Evolutionary conservation across 257 asterid species (phyloP), one percentile per base, ranked within the genome.

Genomic region (Nicotiana otophora): DNA sequence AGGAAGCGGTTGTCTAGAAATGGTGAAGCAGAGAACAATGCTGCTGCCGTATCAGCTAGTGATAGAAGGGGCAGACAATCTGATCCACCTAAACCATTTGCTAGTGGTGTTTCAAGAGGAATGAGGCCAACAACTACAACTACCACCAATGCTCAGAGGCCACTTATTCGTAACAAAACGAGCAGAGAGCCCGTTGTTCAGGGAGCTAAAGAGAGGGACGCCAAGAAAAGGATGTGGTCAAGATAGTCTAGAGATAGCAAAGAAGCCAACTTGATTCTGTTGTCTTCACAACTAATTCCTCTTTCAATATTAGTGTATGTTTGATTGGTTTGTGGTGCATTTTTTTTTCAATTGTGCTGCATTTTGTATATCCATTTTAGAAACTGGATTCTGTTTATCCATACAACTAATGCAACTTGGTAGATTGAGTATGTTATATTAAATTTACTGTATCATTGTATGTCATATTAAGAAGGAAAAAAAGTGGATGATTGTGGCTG

Each of bases 171-270:
- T 48, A 87, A 19, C 85, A 92, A 91, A 76, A 82, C 85, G 0
- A 92, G 87, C 86, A 85, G 97, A 82, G 97, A 94, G 79, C 85
- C 92, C 3, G 90, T 89, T 26, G 90, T 89, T 26, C 93, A 70
- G 39, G 98, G 86, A 80, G 82, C 91, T 74, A 96, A 93, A 69
- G 98, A 94, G 86, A 89, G 91, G 86, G 98, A 94, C 11, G 86
- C 84, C 90, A 94, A 94, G 92, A 96, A 92, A 88, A 93, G 98
- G 86, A 83, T 91, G 84, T 96, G 99, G 98, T 82, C 93, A 70
- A 93, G 98, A 78, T 93, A 84, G 88, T 63, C 70, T 76, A 23
- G 60, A 66, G 19, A 68, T 61, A 26, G 55, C 34, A 30, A 53
- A 81, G 69, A 83, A 83, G 87, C 82, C 89, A 75, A 81, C 76